Percentiles rank a stretch among this genome's conserved stretches.
Conservation (phyloP, 345 rosid genomes). For the Iberis pinnata region DNA sequence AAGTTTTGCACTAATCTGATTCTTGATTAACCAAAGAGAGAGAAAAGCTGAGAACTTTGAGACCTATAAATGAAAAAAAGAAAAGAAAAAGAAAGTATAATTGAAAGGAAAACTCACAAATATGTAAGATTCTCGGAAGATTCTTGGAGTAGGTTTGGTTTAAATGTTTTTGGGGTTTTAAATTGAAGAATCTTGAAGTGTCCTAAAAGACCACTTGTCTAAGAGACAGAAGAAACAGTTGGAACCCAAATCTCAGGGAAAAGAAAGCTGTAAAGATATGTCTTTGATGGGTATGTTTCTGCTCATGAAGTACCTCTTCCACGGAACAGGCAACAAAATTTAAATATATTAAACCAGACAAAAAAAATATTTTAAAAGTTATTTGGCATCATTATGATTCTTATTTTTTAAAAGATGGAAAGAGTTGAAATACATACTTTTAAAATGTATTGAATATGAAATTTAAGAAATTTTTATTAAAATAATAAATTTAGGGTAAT, state of each 20-base stretch:
- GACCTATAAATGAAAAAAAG: slow-evolving; percentile 7
- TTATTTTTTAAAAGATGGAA: too few species aligned
- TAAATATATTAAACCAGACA: too few species aligned
- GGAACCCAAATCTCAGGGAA: slow-evolving; percentile 31
- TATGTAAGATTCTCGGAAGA: slow-evolving; percentile 38
- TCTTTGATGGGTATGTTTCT: slow-evolving; percentile 31
- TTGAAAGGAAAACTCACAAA: slow-evolving; percentile 25
- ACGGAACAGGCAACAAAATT: neutral
- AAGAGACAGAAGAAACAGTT: slow-evolving; percentile 33
- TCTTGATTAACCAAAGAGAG: neutral
- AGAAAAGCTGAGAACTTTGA: slow-evolving; percentile 4
- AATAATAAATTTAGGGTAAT: too few species aligned
- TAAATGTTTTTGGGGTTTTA: slow-evolving; percentile 14
- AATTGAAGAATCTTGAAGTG: slow-evolving; percentile 22
- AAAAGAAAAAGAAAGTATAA: neutral
- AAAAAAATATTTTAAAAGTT: neutral
- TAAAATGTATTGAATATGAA: too few species aligned
- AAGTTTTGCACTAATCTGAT: slow-evolving; percentile 17
- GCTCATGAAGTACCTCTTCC: slow-evolving; percentile 22
- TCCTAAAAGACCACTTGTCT: slow-evolving; percentile 23
- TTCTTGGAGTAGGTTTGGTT: slow-evolving; percentile 30
- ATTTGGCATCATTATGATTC: slow-evolving; percentile 25
- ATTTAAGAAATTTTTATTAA: too few species aligned
- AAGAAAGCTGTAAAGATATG: slow-evolving; percentile 31
- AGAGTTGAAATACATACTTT: too few species aligned